Base-by-base conservation (phyloP, 2,329 filamentous ascomycete species). In the Chalaropsis thielavioides region DNA sequence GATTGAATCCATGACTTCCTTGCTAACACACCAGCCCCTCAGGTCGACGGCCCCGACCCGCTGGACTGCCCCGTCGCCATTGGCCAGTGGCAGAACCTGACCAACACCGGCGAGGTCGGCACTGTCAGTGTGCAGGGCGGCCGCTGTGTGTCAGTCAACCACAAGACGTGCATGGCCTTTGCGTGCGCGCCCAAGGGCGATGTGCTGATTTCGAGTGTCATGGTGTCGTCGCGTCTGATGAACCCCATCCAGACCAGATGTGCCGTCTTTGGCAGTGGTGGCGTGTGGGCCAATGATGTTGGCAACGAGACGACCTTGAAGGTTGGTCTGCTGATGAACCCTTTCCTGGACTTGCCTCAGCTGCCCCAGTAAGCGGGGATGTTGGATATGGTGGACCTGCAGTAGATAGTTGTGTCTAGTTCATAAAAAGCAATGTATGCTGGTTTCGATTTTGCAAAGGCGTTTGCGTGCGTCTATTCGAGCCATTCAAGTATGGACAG, bases 21-120 rank as follows among this genome's bases (percentile, higher is more conserved):
- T 31, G 24, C 22, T 58, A 58, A 24, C 19, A n/a, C 5, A 10
- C 44, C 27, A 44, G 17, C 44, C n/a, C 40, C 13, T 6, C 58
- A 67, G 65, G 49, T 63, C n/a, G 58, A 58, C 40, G 62, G 62
- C n/a, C 65, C 65, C 7, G 49, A 67, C 15, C 65, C 65, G 3
- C 35, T 67, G 31, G 65, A 67, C 59, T 67, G 65, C 27, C 65
- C 65, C 27, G 5, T 4, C 8, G 65, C 65, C 49, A 67, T 67
- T 24, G 43, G 62, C 58, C 58, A 58, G 49, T 67, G 65, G 65
- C 24, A 62, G 27, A 59, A 27, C 24, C 62, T 67, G 19, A 60
- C 64, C 5, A 49, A 35, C 49, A 54, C 49, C 8, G 43, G 61
- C n/a, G 35, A 49, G 10, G 11, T 31, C 31, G 49, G 24, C 8